Evolutionary conservation across 75 land plant genomes (phyloP).

Genomic region (Selaginella moellendorffii): DNA sequence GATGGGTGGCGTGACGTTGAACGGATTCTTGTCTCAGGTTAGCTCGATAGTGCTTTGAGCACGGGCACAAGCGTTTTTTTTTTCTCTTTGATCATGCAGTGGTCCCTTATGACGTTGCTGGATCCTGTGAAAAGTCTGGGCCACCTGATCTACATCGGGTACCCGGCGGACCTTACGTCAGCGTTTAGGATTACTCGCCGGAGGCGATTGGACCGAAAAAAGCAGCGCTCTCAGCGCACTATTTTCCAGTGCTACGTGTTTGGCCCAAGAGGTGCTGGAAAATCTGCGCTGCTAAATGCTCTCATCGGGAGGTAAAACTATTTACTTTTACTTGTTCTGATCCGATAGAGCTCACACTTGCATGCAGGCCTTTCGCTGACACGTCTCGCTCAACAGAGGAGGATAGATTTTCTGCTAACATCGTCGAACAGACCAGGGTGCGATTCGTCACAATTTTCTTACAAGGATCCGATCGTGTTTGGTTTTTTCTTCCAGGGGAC

Average conservation of each 20-base stretch:
- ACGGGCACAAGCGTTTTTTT: neutral
- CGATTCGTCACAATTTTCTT: slow-evolving; percentile 13
- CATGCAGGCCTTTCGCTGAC: slow-evolving; percentile 65
- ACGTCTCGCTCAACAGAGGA: slow-evolving; percentile 35
- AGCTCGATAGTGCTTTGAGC: neutral
- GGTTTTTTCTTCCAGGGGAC: slow-evolving; percentile 29
- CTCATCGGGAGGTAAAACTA: slow-evolving; percentile 57
- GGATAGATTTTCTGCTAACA: slow-evolving; percentile 56
- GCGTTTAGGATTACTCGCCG: slow-evolving; percentile 53
- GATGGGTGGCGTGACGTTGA: slow-evolving; percentile 53
- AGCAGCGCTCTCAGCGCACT: slow-evolving; percentile 56
- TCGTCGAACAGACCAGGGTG: slow-evolving; percentile 62
- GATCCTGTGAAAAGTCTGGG: slow-evolving; percentile 68
- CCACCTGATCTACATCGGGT: slow-evolving; percentile 73
- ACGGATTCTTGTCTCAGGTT: slow-evolving; percentile 82
- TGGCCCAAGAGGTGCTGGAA: slow-evolving; percentile 77
- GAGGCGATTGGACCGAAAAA: slow-evolving; percentile 72
- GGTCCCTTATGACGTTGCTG: slow-evolving; percentile 85
- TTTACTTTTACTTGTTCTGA: neutral
- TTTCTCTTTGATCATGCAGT: slow-evolving; percentile 39
- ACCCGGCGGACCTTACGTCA: slow-evolving; percentile 51
- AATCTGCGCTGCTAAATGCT: slow-evolving; percentile 64
- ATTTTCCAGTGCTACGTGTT: slow-evolving; percentile 88
- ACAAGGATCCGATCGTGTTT: neutral
- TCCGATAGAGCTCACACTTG: neutral